phyloP scores from a whole-genome alignment of 768 basidiomycete species.

The Mycena belliarum region DNA sequence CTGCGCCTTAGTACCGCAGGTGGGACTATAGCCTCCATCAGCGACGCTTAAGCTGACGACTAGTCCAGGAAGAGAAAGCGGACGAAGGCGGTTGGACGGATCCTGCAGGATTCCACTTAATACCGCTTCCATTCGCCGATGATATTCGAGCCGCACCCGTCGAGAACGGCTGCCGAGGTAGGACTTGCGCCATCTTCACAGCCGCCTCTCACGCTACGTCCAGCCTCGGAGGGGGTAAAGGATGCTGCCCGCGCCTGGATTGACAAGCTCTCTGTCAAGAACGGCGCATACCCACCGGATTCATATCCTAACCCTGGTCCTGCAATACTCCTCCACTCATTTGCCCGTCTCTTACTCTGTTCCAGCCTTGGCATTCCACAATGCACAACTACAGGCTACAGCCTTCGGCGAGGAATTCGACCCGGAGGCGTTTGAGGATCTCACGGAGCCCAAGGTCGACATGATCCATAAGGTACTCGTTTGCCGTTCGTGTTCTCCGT shows the following conservation, averaged over 20 bases:
- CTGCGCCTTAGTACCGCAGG: slow-evolving; percentile 87
- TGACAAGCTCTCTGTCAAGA: slow-evolving; percentile 75
- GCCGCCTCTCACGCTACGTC: not conserved
- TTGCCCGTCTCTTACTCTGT: too few species aligned
- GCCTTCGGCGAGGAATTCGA: slow-evolving; percentile 93
- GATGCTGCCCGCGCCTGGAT: slow-evolving; percentile 74
- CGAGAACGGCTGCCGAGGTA: slow-evolving; percentile 65
- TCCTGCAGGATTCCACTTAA: slow-evolving; percentile 90
- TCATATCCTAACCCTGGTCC: slow-evolving; percentile 89
- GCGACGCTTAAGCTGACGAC: not conserved
- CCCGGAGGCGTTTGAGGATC: slow-evolving; percentile 74
- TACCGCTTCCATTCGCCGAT: slow-evolving; percentile 92
- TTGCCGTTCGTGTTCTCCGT: not conserved
- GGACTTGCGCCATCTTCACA: slow-evolving; percentile 6
- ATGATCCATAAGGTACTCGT: slow-evolving; percentile 72
- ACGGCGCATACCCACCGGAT: slow-evolving; percentile 84
- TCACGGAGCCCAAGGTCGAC: slow-evolving; percentile 74
- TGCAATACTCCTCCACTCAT: slow-evolving; percentile 22
- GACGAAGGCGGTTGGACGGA: slow-evolving; percentile 76
- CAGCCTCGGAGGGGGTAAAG: slow-evolving; percentile 70
- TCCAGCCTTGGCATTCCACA: slow-evolving; percentile 77
- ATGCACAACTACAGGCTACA: slow-evolving; percentile 86
- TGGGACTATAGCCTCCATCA: slow-evolving; percentile 26
- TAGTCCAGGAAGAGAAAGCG: slow-evolving; percentile 61
- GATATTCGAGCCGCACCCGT: slow-evolving; percentile 84